Conservation (phyloP, 2,329 filamentous ascomycete species). For the Scleromitrula shiraiana region DNA sequence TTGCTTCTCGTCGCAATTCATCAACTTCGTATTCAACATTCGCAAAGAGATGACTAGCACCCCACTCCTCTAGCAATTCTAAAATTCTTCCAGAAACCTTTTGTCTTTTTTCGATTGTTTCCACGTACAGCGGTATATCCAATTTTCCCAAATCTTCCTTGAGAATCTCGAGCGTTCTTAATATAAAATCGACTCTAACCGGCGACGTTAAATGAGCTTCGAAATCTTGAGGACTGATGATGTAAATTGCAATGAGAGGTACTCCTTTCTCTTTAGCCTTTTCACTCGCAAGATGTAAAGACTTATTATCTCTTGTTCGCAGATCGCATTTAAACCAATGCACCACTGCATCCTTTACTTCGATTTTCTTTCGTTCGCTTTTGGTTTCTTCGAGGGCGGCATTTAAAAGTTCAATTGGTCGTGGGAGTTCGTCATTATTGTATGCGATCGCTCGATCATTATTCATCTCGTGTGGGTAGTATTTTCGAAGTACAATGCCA, state of each 20-base stretch:
- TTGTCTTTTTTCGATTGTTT: constrained; percentile 60
- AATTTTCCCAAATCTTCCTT: constrained; percentile 58
- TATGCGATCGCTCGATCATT: constrained; percentile 71
- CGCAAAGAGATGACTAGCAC: constrained; percentile 64
- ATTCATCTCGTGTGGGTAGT: constrained; percentile 81
- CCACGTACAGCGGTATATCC: constrained; percentile 71
- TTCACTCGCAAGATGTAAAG: constrained; percentile 57
- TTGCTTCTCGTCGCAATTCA: constrained; percentile 70
- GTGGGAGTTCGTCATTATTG: constrained; percentile 56
- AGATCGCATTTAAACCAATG: constrained; percentile 91
- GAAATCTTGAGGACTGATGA: constrained; percentile 76
- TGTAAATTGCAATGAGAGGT: constrained; percentile 68
- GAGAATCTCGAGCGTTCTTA: constrained; percentile 62
- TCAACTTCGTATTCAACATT: constrained; percentile 93
- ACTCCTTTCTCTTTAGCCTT: constrained; percentile 59
- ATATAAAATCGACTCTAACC: constrained; percentile 68
- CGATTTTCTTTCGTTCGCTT: constrained; percentile 41
- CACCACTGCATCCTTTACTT: constrained; percentile 56
- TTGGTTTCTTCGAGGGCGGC: constrained; percentile 54
- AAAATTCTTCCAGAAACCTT: constrained; percentile 53
- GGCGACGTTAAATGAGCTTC: constrained; percentile 71
- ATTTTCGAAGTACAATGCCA: constrained; percentile 63
- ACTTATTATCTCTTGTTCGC: constrained; percentile 64
- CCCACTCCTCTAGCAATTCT: constrained; percentile 62
- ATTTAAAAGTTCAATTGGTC: constrained; percentile 64